Conservation (phyloP, 108 stramenopile genomes). For the Skeletonema tropicum region DNA sequence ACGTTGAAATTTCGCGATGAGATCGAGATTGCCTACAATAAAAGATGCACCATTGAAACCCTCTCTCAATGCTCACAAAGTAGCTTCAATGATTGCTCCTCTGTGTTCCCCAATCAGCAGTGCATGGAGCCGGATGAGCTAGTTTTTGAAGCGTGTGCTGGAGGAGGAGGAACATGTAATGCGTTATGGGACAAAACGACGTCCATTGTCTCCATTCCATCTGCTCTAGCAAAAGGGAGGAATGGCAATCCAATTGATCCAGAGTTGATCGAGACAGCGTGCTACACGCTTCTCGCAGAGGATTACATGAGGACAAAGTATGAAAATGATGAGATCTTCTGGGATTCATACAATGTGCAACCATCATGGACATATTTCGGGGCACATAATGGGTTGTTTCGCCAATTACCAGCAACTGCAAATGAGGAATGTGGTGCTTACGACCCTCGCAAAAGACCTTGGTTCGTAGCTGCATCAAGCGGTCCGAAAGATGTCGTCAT, state of each 20-base stretch:
- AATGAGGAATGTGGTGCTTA: slow-evolving; percentile 26
- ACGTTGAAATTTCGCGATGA: slow-evolving; percentile 22
- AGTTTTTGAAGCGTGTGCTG: slow-evolving; percentile 1
- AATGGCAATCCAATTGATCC: slow-evolving; percentile 1
- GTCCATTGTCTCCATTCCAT: slow-evolving; percentile 10
- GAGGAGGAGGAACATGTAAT: slow-evolving; percentile 1
- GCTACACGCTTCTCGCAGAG: slow-evolving; percentile 27
- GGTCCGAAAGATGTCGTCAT: slow-evolving; percentile 74
- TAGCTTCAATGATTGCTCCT: slow-evolving; percentile 11
- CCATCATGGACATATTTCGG: slow-evolving; percentile 46
- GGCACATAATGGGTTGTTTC: slow-evolving; percentile 45
- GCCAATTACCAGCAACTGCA: slow-evolving; percentile 39
- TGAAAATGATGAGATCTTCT: slow-evolving; percentile 14
- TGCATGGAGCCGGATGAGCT: slow-evolving; percentile 16
- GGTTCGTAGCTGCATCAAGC: slow-evolving; percentile 64
- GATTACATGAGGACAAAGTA: slow-evolving; percentile 21
- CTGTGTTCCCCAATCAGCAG: slow-evolving; percentile 18
- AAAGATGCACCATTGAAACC: slow-evolving; percentile 12
- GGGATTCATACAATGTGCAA: slow-evolving; percentile 4
- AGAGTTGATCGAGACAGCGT: slow-evolving; percentile 20
- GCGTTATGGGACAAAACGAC: slow-evolving; percentile 18
- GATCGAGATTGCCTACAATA: slow-evolving; percentile 11
- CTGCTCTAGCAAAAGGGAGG: neutral
- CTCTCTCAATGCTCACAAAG: slow-evolving; percentile 7
- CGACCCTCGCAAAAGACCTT: slow-evolving; percentile 52